A percentile compares a stretch with the other conserved stretches of the same genome.
Conservation (phyloP, 768 basidiomycete species). For the Boletus huronensis region DNA sequence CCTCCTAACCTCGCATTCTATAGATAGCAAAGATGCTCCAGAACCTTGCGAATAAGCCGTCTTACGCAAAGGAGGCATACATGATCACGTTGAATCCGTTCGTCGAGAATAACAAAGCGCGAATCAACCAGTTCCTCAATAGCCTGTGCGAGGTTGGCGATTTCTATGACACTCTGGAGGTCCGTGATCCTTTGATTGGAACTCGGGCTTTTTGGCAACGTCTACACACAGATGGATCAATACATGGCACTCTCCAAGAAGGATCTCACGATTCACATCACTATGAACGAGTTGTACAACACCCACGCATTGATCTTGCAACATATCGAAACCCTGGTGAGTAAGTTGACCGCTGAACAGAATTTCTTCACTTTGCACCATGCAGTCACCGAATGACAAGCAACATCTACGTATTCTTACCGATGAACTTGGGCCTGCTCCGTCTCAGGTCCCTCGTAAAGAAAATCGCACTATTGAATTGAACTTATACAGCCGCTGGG, state of each 20-base stretch:
- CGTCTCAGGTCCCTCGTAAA: conserved; percentile 94
- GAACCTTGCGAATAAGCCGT: conserved; percentile 98
- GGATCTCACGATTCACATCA: conserved; percentile 97
- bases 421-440: conserved; percentile 93
- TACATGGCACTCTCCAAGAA: conserved; percentile 99
- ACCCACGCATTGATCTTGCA: conserved; percentile 94
- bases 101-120: conserved; percentile 96
- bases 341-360: conserved; percentile 26
- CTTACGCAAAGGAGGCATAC: conserved; percentile 95
- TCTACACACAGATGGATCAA: conserved; percentile 85
- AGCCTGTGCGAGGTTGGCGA: conserved; percentile 97
- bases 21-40: conserved; percentile 99
- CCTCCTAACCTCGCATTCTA: conserved; percentile 2
- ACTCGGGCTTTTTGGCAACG: background rate
- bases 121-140: conserved; percentile 97
- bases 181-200: conserved; percentile 31
- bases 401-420: conserved; percentile 95
- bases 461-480: conserved; percentile 95
- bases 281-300: conserved; percentile 98
- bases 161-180: conserved; percentile 98
- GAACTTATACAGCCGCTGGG: conserved; percentile 94
- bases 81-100: conserved; percentile 99
- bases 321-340: conserved; percentile 90
- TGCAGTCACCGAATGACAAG: conserved; percentile 93
- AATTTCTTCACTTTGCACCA: conserved; percentile 1